Evolutionary conservation across 1,284 basidiomycete genomes (phyloP), one percentile per base, ranked within the genome.

Genomic region (Trichosporon ovoides): DNA sequence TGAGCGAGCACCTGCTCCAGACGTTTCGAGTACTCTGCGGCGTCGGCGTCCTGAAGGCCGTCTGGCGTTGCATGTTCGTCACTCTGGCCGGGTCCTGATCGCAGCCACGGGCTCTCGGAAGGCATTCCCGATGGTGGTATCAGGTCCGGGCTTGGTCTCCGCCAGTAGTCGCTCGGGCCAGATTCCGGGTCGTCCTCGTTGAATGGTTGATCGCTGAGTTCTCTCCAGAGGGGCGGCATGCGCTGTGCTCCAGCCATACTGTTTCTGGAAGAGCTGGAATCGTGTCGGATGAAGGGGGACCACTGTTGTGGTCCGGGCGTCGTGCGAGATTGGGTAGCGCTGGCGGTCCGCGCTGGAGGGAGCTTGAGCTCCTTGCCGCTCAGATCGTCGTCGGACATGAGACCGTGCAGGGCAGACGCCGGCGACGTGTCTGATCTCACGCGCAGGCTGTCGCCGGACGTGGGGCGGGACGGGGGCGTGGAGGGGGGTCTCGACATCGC

Each of bases 141-240:
- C 24, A 55, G 19, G 10, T 51, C 58, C 1, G 58, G 58, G 5
- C 46, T 56, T 9, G 56, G 56, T 20, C 59, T 53, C 3, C 53
- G 57, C 64, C 61, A 63, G 51, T 65, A 65, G 38, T 65, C 64
- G 52, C 64, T 65, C 12, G 65, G 62, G 2, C 60, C 60, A 10
- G 59, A 55, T 38, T 59, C 56, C 16, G 49, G 38, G n/a, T 58
- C 49, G 10, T 57, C 56, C 9, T 56, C 55, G 33, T 51, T 36
- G 31, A 43, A 56, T 4, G 36, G 53, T 14, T 48, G 48, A 48
- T 46, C 51, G 51, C 56, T 60, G 24, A 50, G 49, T 36, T 62
- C 51, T 18, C 60, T 46, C 60, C 60, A 62, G 28, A 54, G 49
- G 1, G 60, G 57, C 1, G 60, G 60, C 1, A 48, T 56, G 7